phyloP scores from a whole-genome alignment of 2,329 filamentous ascomycete species.

The Penicillium occitanis region DNA sequence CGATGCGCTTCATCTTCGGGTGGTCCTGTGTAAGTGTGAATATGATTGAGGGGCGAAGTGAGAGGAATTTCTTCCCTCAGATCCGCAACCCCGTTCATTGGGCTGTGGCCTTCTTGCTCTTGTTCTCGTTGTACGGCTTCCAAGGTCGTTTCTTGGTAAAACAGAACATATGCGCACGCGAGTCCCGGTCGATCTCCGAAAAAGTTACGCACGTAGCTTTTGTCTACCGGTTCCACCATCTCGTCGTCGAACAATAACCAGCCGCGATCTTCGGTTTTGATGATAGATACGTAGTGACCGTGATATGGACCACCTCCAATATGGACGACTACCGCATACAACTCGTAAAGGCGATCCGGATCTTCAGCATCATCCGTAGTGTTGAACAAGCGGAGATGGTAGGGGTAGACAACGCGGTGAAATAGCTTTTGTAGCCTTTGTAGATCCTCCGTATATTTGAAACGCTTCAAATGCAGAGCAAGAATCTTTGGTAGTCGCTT shows the following conservation, averaged over 20 bases:
- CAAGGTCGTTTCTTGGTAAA: slow-evolving; percentile 87
- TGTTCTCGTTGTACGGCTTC: slow-evolving; percentile 73
- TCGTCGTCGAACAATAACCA: slow-evolving; percentile 98
- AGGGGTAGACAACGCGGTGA: slow-evolving; percentile 94
- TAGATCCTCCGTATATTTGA: slow-evolving; percentile 97
- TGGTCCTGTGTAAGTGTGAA: slow-evolving; percentile 41
- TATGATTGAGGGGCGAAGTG: slow-evolving; percentile 38
- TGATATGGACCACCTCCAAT: slow-evolving; percentile 97
- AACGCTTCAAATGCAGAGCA: slow-evolving; percentile 90
- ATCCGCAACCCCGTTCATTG: slow-evolving; percentile 51
- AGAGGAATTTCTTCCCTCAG: slow-evolving; percentile 32
- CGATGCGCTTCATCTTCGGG: slow-evolving; percentile 38
- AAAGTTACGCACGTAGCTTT: slow-evolving; percentile 93
- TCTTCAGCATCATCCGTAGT: slow-evolving; percentile 94
- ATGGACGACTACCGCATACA: slow-evolving; percentile 96
- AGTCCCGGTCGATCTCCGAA: slow-evolving; percentile 90
- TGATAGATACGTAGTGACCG: slow-evolving; percentile 94
- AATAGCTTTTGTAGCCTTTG: slow-evolving; percentile 94
- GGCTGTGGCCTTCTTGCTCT: slow-evolving; percentile 67
- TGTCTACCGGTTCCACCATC: slow-evolving; percentile 97
- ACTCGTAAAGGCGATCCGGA: slow-evolving; percentile 88
- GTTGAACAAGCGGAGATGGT: slow-evolving; percentile 94
- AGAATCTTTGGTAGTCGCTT: slow-evolving; percentile 89
- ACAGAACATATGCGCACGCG: slow-evolving; percentile 93
- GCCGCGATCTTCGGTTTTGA: slow-evolving; percentile 93